These are phyloP conservation scores for Wallacemonas sp. DNA, from an alignment of 208 protist genomes.

Conservation along the genomic window DNA sequence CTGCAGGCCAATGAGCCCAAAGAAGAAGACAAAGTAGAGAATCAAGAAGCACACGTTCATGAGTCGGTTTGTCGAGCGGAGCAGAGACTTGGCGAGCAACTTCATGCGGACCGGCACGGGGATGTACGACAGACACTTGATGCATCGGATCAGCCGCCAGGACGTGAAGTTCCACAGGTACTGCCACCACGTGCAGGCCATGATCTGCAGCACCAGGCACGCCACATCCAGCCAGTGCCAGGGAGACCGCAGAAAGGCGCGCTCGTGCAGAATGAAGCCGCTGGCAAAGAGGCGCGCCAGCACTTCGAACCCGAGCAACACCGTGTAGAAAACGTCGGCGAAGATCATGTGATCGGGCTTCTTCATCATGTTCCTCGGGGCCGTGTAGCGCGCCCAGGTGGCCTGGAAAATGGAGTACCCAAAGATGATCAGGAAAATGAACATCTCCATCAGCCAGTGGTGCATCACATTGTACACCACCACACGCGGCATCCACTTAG, in stretches of 20 bases:
- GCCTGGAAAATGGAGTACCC: slow-evolving; percentile 88
- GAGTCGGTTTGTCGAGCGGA: slow-evolving; percentile 78
- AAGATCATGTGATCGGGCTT: slow-evolving; percentile 76
- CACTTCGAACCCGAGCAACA: slow-evolving; percentile 82
- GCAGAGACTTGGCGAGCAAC: slow-evolving; percentile 84
- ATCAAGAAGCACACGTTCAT: slow-evolving; percentile 72
- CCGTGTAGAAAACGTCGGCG: slow-evolving; percentile 88
- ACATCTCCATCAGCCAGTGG: slow-evolving; percentile 86
- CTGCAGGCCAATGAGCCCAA: slow-evolving; percentile 84
- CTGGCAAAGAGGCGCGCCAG: slow-evolving; percentile 83
- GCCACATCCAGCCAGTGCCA: slow-evolving; percentile 93
- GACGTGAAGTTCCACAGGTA: slow-evolving; percentile 84
- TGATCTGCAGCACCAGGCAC: slow-evolving; percentile 78
- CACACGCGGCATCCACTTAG: slow-evolving; percentile 79
- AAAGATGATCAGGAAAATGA: slow-evolving; percentile 75
- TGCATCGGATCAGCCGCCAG: slow-evolving; percentile 83
- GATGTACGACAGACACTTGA: slow-evolving; percentile 84
- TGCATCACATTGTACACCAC: slow-evolving; percentile 91
- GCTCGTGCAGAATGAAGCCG: slow-evolving; percentile 76
- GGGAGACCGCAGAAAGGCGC: slow-evolving; percentile 86
- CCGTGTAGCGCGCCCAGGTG: slow-evolving; percentile 70
- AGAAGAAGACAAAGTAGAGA: slow-evolving; percentile 90
- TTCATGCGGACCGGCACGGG: slow-evolving; percentile 77
- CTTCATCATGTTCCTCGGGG: slow-evolving; percentile 25
- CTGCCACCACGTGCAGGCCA: slow-evolving; percentile 77